Base-by-base conservation (phyloP, 192 early-diverging fungal genomes). In the Hyaloraphidium curvatum region DNA sequence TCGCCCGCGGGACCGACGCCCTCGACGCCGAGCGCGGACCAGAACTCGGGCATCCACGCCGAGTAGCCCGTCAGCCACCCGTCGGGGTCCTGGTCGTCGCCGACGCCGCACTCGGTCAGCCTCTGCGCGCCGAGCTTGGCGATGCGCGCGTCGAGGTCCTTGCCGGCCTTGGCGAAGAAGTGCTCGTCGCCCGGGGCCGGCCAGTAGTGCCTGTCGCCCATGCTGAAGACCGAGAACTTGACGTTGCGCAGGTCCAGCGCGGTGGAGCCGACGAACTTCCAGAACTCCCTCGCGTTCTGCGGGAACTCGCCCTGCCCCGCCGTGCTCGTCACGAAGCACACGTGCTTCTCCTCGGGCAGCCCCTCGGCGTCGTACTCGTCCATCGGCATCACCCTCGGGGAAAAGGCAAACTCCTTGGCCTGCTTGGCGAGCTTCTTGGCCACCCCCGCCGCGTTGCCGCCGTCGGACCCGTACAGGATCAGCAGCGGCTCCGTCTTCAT, bases 221-320 rank as follows among this genome's bases (percentile, higher is more conserved):
- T 61, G 30, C 81, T 89, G 71, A 94, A 88, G 40, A 97, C 80
- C 2, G 80, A 71, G 65, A 73, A 87, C 50, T 74, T 64, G 30
- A 83, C 78, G 37, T 77, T 79, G 41, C 62, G 69, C 35, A 91
- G 64, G 31, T 70, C 71, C 13, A 78, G 43, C 51, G 79, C 77
- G 48, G 61, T 63, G 25, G 74, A 72, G 17, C 79, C 67, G 1
- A 67, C 59, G 39, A 67, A 68, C 70, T 85, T 83, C 79, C 82
- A 86, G 56, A 87, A 87, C 66, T 97, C 90, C 58, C 83, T 82
- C 11, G 75, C 67, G 61, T 91, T 90, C 56, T 80, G 79, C 1
- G 93, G 93, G 56, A 94, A 81, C 76, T 97, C 93, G 65, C 92
- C 92, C 64, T 97, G 90, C 23, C 92, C 92, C 29, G 92, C 90